Base-by-base conservation (phyloP, 1,139 yeast genomes). In the Sugiyamaella xylanicola region DNA sequence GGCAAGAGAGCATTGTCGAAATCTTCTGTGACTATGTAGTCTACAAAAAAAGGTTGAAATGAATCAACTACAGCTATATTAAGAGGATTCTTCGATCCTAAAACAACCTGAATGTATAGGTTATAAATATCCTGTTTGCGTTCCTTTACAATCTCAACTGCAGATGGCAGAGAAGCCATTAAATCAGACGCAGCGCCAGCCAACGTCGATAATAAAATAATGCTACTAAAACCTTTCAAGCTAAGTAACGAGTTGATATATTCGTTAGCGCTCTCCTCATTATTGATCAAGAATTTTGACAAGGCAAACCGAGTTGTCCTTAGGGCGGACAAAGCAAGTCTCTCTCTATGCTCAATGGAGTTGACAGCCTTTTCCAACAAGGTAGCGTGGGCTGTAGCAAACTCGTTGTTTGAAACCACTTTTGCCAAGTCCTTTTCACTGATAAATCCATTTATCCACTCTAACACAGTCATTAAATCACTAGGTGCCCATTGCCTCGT, bases 401-500 rank as follows among this genome's bases (percentile, higher is more conserved):
- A 61, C 29, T 59, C 29, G 13, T 56, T 56, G 2, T 59, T 55
- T n/a, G 63, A 57, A 11, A 49, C 17, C 16, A 59, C 29, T 51
- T 40, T 36, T 48, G 44, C 36, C 43, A 45, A 39, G 25, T 47
- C 55, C 22, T 48, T 58, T 4, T 36, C 48, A 35, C 35, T 16
- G 15, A 43, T 32, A 39, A 56, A 54, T 7, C 68, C 65, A 58
- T 77, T 78, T 48, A 75, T 70, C 91, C 92, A 86, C 32, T 76
- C 75, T 47, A 86, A 73, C 16, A 86, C 72, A 2, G 85, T 77
- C 65, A 83, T 72, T 57, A 82, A 72, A 66, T 83, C 87, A 4
- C 82, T 72, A 3, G 77, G 67, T 1, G 92, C 86, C 56, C 77
- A 69, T 11, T 74, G 69, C 52, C 37, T 46, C 29, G 29, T 15